Evolutionary conservation across 768 basidiomycete species (phyloP).

Genomic region (Boletellus emodensis): DNA sequence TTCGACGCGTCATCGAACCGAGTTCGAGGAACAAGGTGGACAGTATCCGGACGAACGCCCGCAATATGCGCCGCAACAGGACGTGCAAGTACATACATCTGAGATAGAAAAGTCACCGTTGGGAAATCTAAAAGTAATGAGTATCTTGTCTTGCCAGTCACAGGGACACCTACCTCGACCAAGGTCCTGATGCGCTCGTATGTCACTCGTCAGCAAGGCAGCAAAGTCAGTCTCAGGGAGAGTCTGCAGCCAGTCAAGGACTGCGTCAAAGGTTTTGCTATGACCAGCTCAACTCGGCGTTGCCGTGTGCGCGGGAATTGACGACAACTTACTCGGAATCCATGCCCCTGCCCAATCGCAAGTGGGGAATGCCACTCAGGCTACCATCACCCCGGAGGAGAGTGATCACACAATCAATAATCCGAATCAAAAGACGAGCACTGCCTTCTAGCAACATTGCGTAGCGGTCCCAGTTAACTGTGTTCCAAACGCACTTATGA

Average conservation of each 20-base stretch:
- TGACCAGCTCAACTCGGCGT: constrained; percentile 10
- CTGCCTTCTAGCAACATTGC: constrained; percentile 41
- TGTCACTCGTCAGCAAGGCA: constrained; percentile 18
- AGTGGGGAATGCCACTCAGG: constrained; percentile 31
- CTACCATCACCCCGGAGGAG: constrained; percentile 28
- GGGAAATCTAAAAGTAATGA: constrained; percentile 28
- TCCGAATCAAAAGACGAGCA: constrained; percentile 39
- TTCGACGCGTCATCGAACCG: constrained; percentile 28
- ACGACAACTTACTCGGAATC: constrained; percentile 39
- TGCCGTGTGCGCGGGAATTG: background rate
- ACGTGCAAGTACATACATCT: constrained; percentile 42
- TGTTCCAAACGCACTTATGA: constrained; percentile 1
- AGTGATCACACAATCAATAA: constrained; percentile 26
- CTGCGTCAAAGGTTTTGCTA: constrained; percentile 24
- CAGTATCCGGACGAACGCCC: constrained; percentile 5
- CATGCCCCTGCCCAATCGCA: constrained; percentile 31
- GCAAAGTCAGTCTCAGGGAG: constrained; percentile 19
- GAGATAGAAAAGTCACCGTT: constrained; percentile 45
- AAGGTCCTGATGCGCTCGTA: constrained; percentile 23
- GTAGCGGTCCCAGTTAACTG: constrained; percentile 59
- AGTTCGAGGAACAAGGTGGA: constrained; percentile 13
- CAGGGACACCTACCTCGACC: constrained; percentile 21
- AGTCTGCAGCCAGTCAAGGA: constrained; percentile 24
- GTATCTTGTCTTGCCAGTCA: background rate
- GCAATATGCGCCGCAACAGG: constrained; percentile 25